Evolutionary conservation across 2,329 filamentous ascomycete genomes (phyloP), one percentile per base, ranked within the genome.

Genomic region (Lomentospora prolificans): DNA sequence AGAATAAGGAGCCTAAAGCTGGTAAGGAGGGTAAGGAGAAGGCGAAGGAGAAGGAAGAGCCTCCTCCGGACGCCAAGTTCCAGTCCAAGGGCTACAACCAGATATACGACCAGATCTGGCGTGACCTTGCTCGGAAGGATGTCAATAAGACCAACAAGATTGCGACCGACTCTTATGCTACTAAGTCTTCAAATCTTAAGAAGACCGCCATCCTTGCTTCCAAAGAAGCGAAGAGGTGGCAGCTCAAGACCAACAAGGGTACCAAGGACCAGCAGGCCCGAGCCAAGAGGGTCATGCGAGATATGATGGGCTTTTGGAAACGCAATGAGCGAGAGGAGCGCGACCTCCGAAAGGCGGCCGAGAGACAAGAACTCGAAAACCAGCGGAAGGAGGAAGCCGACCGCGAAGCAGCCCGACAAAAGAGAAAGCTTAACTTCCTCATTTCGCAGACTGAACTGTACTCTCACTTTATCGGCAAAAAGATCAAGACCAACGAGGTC

Each of bases 291-390:
- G 92, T 92, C 58, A 99, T 99, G 94, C 85, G 94, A 67, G 94
- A 99, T 72, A 99, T 99, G 94, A 94, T 96, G 81, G 85, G 89
- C 57, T 99, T 97, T 79, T 99, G 94, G 94, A 97, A 97, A 73
- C 87, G 92, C 57, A 99, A 99, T 69, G 94, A 99, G 70, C 87
- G 92, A 55, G 94, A 99, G 68, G 94, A 99, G 69, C 89, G 94
- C 58, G 94, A 99, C 69, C 77, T 95, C 61, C 86, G 94, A 62
- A 95, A 96, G 74, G 85, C 91, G 54, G 94, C 94, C 4, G 94
- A 99, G 75, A 89, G 87, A 69, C 90, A 96, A 69, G 94, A 97
- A 73, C 81, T 99, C 51, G 94, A 99, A 69, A 95, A 94, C 65
- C 94, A 94, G 17, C 91, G 94, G 72, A 95, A 92, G 72, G 91